A percentile compares a stretch with the other conserved stretches of the same genome.
Conservation (phyloP, 768 basidiomycete species). For the Favolaschia claudopus region DNA sequence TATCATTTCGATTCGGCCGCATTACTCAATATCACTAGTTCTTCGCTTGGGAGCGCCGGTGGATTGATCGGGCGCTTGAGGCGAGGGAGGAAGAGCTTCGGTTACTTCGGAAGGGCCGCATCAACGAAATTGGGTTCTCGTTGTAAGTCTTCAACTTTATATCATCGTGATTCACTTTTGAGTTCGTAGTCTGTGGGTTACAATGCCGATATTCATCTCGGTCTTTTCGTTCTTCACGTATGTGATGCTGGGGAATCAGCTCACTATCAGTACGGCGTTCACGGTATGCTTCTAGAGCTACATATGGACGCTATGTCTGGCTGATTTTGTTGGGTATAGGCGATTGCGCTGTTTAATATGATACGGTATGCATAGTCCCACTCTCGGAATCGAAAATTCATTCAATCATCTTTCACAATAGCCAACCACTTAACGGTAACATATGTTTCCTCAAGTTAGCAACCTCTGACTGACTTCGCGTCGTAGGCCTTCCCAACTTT, state of each 20-base stretch:
- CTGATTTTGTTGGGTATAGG: constrained; percentile 40
- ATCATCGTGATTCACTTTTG: neutral
- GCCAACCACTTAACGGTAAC: constrained; percentile 45
- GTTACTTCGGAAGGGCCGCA: neutral
- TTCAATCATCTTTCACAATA: too few relatives aligned
- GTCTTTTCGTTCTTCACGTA: constrained; percentile 81
- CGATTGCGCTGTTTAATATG: constrained; percentile 88
- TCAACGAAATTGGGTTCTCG: neutral
- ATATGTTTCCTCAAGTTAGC: neutral
- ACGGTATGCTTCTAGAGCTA: constrained; percentile 58
- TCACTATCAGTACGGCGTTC: constrained; percentile 85
- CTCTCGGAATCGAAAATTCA: too few relatives aligned
- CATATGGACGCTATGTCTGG: too few relatives aligned
- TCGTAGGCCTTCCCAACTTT: constrained; percentile 74
- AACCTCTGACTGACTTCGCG: neutral
- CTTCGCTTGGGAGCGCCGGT: constrained; percentile 82
- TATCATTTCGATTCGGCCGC: neutral
- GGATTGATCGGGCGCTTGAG: constrained; percentile 72
- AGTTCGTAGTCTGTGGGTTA: constrained; percentile 67
- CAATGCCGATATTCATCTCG: constrained; percentile 82
- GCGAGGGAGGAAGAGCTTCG: constrained; percentile 71
- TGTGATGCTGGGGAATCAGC: constrained; percentile 72
- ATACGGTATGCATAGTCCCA: too few relatives aligned
- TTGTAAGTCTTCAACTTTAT: neutral
- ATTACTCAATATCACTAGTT: constrained; percentile 79